phyloP scores from a whole-genome alignment of 2,329 filamentous ascomycete species.

The Phyllosticta citriasiana region DNA sequence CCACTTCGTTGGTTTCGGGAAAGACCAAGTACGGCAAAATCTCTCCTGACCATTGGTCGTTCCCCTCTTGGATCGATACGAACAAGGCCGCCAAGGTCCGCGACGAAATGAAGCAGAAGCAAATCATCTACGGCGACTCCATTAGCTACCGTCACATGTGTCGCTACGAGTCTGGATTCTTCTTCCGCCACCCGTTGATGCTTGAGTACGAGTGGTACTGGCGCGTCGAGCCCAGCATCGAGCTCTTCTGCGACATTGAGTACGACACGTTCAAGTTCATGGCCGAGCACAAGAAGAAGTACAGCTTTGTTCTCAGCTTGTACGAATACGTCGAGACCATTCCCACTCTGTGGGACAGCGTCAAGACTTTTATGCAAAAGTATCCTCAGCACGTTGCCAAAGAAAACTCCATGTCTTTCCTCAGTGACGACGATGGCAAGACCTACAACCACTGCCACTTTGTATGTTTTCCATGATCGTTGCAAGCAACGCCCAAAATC shows the following conservation, averaged over 20 bases:
- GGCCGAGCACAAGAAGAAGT: slow-evolving; percentile 94
- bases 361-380: slow-evolving; percentile 85
- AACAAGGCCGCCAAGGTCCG: slow-evolving; percentile 84
- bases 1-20: slow-evolving; percentile 79
- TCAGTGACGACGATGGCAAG: slow-evolving; percentile 84
- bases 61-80: slow-evolving; percentile 90
- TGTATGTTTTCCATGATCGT: slow-evolving; percentile 43
- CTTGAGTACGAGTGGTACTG: slow-evolving; percentile 98
- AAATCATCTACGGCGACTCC: slow-evolving; percentile 98
- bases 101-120: slow-evolving; percentile 84
- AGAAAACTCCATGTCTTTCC: slow-evolving; percentile 79
- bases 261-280: slow-evolving; percentile 97
- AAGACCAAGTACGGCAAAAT: slow-evolving; percentile 88
- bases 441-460: slow-evolving; percentile 98
- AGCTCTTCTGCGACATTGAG: slow-evolving; percentile 90
- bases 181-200: slow-evolving; percentile 92
- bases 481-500: neutral
- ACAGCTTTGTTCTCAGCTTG: slow-evolving; percentile 89
- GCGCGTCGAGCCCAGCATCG: slow-evolving; percentile 94
- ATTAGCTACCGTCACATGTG: slow-evolving; percentile 99
- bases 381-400: slow-evolving; percentile 79
- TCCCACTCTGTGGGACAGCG: slow-evolving; percentile 87
- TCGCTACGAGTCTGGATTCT: slow-evolving; percentile 97
- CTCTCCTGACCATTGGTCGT: slow-evolving; percentile 90
- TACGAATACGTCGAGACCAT: slow-evolving; percentile 98